Conservation (phyloP, 192 early-diverging fungal species). For the Spizellomyces punctatus region DNA sequence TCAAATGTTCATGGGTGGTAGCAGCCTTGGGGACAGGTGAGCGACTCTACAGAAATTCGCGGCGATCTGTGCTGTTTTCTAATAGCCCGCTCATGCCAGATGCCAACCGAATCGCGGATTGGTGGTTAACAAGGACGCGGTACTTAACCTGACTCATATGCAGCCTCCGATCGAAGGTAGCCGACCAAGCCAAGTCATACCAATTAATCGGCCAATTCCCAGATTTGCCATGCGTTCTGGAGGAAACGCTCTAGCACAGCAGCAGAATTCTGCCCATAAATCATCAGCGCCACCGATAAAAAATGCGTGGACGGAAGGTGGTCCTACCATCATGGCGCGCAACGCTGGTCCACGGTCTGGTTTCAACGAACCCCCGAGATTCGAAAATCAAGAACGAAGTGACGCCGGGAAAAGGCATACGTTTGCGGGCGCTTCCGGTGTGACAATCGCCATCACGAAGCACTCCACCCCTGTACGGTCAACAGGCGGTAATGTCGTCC, state of each 20-base stretch:
- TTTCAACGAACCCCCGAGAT: too few relatives aligned
- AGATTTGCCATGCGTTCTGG: slow-evolving; percentile 28
- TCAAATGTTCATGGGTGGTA: slow-evolving; percentile 75
- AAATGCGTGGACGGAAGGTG: background rate
- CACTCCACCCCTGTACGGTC: too few relatives aligned
- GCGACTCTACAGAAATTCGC: too few relatives aligned
- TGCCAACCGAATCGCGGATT: slow-evolving; percentile 59
- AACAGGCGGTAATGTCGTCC: too few relatives aligned
- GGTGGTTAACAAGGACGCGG: slow-evolving; percentile 57
- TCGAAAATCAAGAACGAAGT: too few relatives aligned
- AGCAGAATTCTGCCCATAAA: background rate
- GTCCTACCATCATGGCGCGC: background rate
- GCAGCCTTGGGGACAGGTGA: slow-evolving; percentile 67
- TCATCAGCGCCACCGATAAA: background rate
- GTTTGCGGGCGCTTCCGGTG: too few relatives aligned
- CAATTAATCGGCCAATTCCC: slow-evolving; percentile 15
- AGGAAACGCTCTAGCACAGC: slow-evolving; percentile 11
- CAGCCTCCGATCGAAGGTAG: slow-evolving; percentile 49
- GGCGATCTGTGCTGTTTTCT: background rate
- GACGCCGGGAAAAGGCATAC: too few relatives aligned
- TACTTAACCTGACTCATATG: slow-evolving; percentile 74
- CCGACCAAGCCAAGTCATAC: slow-evolving; percentile 12
- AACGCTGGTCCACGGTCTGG: too few relatives aligned
- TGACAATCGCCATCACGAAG: too few relatives aligned
- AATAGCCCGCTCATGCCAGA: background rate